phyloP scores from a whole-genome alignment of 164 flowering plant genomes.

The Magnolia sinica region DNA sequence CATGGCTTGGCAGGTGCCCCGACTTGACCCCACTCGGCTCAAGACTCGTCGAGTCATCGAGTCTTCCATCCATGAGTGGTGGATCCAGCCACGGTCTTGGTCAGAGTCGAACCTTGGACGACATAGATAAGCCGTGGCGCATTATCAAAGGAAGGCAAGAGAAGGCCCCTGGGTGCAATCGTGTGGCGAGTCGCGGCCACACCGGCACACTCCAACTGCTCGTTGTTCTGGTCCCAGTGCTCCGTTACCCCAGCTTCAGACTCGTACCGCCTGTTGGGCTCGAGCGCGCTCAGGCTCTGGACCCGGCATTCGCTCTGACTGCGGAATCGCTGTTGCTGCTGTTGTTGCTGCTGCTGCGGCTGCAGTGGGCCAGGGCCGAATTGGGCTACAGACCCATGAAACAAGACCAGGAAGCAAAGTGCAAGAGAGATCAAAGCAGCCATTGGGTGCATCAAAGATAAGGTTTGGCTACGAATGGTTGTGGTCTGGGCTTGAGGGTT shows the following conservation, averaged over 20 bases:
- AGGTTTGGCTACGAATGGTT: not conserved
- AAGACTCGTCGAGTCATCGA: not conserved
- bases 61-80: not conserved
- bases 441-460: not conserved
- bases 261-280: conserved; percentile 32
- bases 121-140: conserved; percentile 43
- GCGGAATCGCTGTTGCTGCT: conserved; percentile 14
- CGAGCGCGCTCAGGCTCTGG: conserved; percentile 33
- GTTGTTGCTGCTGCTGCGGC: not conserved
- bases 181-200: conserved; percentile 29
- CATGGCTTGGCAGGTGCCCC: too few species aligned
- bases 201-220: conserved; percentile 53
- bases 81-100: not conserved
- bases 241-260: conserved; percentile 52
- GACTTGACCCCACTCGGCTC: too few species aligned
- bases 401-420: conserved; percentile 24
- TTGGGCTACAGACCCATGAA: conserved; percentile 17
- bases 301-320: conserved; percentile 32
- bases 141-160: conserved; percentile 42
- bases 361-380: not conserved
- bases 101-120: conserved; percentile 28
- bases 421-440: not conserved
- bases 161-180: conserved; percentile 45
- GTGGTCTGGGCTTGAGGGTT: not conserved
- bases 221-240: conserved; percentile 37